These are phyloP conservation scores for Blastocystis sp. DNA, from an alignment of 352 stramenopile species.

Conservation along the genomic window DNA sequence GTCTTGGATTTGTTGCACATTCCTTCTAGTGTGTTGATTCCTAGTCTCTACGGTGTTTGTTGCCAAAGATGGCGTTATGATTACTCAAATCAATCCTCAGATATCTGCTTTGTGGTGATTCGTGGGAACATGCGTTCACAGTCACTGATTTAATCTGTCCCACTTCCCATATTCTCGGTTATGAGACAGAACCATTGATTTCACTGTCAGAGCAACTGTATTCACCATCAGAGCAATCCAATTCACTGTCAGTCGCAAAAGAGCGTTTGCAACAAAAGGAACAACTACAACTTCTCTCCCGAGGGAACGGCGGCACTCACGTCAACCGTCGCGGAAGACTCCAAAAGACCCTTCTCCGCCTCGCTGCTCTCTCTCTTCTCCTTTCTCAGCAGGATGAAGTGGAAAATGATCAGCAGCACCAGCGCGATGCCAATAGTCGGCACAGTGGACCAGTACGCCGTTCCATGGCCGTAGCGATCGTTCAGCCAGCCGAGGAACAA, in stretches of 20 bases:
- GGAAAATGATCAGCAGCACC: conserved; percentile 23
- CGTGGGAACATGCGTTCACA: no score
- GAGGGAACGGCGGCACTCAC: no score
- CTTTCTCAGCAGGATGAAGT: conserved; percentile 56
- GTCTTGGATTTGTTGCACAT: background rate
- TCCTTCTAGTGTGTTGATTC: background rate
- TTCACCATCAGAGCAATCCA: no score
- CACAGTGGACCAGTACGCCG: conserved; percentile 55
- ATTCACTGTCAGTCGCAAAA: no score
- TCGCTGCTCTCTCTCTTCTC: conserved; percentile 48
- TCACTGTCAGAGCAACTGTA: no score
- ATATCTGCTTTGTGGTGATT: background rate
- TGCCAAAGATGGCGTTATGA: no score
- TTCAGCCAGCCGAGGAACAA: conserved; percentile 62
- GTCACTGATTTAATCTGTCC: no score
- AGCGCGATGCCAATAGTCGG: conserved; percentile 33
- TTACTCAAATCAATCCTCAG: background rate
- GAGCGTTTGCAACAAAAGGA: no score
- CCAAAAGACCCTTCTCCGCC: background rate
- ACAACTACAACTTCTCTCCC: no score
- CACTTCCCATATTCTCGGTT: no score
- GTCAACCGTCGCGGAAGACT: background rate
- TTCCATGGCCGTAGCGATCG: conserved; percentile 19
- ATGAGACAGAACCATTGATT: no score
- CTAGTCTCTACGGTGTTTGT: background rate